Percentiles rank a stretch among this genome's conserved stretches.
These are phyloP conservation scores for Trichoderma cornu-damae DNA, from an alignment of 2,329 filamentous ascomycete genomes.

Conservation along the genomic window DNA sequence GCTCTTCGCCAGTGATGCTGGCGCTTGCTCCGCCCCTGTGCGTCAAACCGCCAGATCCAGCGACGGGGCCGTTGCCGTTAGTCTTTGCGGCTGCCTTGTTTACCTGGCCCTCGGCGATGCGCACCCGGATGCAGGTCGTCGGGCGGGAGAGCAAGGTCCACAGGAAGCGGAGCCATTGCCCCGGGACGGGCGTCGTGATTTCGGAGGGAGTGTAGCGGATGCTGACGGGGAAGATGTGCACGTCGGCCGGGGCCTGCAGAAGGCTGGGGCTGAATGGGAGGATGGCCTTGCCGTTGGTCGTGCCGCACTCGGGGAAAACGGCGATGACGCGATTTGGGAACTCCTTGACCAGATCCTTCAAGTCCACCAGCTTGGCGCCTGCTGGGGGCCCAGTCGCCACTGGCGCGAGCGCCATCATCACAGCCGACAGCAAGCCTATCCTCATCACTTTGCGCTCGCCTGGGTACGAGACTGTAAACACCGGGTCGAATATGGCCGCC, in stretches of 20 bases:
- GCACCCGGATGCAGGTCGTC: conserved; percentile 83
- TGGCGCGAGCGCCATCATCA: conserved; percentile 64
- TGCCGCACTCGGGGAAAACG: conserved; percentile 90
- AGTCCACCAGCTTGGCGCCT: conserved; percentile 49
- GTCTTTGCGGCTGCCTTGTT: conserved; percentile 42
- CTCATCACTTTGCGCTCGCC: conserved; percentile 65
- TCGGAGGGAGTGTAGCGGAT: conserved; percentile 84
- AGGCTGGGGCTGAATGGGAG: conserved; percentile 77
- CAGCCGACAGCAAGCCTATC: conserved; percentile 70
- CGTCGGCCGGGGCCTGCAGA: conserved; percentile 58
- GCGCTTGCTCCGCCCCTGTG: conserved; percentile 26
- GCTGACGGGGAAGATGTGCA: conserved; percentile 84
- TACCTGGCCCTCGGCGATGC: conserved; percentile 72
- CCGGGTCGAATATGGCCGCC: conserved; percentile 89
- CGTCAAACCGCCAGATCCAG: conserved; percentile 27
- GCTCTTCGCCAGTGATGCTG: conserved; percentile 52
- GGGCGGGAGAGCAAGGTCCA: conserved; percentile 82
- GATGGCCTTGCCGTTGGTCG: conserved; percentile 88
- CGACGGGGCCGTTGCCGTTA: conserved; percentile 32
- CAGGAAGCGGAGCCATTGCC: conserved; percentile 65
- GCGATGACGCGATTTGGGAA: conserved; percentile 74
- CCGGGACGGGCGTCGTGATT: conserved; percentile 83
- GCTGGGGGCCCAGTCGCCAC: conserved; percentile 46
- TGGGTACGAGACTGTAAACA: conserved; percentile 86
- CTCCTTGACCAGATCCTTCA: conserved; percentile 57